Evolutionary conservation across 495 filamentous ascomycete species (phyloP), one percentile per base, ranked within the genome.

Genomic region (Talaromyces borbonicus): DNA sequence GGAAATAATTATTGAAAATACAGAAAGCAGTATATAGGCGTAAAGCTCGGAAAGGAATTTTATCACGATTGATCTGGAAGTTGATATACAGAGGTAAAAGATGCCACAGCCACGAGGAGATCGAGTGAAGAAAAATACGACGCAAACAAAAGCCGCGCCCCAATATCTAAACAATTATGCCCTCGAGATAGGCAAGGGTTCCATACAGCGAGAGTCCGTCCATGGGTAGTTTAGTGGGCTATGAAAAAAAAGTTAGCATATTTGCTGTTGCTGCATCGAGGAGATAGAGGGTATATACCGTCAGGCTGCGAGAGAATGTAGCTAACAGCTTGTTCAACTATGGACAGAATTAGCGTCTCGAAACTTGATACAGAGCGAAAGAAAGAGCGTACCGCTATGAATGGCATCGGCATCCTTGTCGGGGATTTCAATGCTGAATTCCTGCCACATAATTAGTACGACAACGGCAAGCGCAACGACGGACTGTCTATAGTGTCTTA

Each of bases 401-500:
- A 98, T 95, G 52, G 78, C 75, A 71, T 98, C 92, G 52, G 92
- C 93, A 59, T 96, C 90, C 76, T 96, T 97, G 69, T 98, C 92
- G 52, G 92, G 93, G 66, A 98, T 98, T 79, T 98, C 92, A 71
- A 98, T 92, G 80, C 89, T 96, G 71, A 98, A 98, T 67, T 98
- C 92, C 90, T 97, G 60, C 65, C 39, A 30, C 48, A 30, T 51
- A 32, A 31, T 68, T 42, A 66, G 56, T 48, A 26, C 8, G 16
- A 27, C 30, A 19, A 50, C 53, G 43, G 49, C 35, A 52, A 56
- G 43, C 36, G 31, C 49, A 48, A 56, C 53, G 45, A 37, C 52
- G 49, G 51, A 35, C 35, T 36, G 27, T 49, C 48, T 79, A 53
- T 73, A n/a, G n/a, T n/a, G n/a, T n/a, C n/a, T n/a, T n/a, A 95